Evolutionary conservation across 306 rosid genomes (phyloP), one percentile per base, ranked within the genome.

Genomic region (Bauhinia variegata): DNA sequence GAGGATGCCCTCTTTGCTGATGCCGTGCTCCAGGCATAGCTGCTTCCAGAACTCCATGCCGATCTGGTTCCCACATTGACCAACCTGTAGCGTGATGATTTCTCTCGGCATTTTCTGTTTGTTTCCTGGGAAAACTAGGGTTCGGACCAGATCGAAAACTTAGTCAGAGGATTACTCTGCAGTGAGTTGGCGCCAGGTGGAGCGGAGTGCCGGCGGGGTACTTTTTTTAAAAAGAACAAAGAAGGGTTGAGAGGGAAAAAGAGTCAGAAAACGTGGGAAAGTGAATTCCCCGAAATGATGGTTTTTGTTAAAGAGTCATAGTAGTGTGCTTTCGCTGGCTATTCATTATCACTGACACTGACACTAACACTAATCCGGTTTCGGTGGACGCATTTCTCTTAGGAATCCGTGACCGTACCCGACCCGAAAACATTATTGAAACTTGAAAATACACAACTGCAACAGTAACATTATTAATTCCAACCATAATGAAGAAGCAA

Each of bases 21-120:
- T 92, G 36, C 98, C 98, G 13, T 92, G 98, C 82, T 92, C 98
- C 66, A 89, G 93, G 73, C 98, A 92, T 9, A 92, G 98, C 78
- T 92, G 98, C 79, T 92, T 92, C 98, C 98, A 92, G 81, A 92
- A 92, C 78, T 92, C 98, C 98, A 92, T 92, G 34, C 98, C 98
- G 86, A 89, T 92, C 96, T 92, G 98, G 66, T 92, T 92, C 23
- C 98, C 98, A 49, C 98, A 92, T 87, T 92, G 98, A 7, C 98
- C 98, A 4, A 92, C 98, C 84, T 92, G 98, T 16, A 92, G 82
- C 0, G 98, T 92, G 78, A 92, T 89, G 78, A 92, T 92, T 76
- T 92, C 98, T 46, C 98, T 47, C 39, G 96, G 98, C 98, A 92
- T 92, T 70, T 67, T 52, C 55, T n/a, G 41, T 13, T 72, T 31